A percentile compares a stretch with the other conserved stretches of the same genome.
phyloP scores from a whole-genome alignment of 2,329 filamentous ascomycete genomes.

The Sodiomyces alkalinus region DNA sequence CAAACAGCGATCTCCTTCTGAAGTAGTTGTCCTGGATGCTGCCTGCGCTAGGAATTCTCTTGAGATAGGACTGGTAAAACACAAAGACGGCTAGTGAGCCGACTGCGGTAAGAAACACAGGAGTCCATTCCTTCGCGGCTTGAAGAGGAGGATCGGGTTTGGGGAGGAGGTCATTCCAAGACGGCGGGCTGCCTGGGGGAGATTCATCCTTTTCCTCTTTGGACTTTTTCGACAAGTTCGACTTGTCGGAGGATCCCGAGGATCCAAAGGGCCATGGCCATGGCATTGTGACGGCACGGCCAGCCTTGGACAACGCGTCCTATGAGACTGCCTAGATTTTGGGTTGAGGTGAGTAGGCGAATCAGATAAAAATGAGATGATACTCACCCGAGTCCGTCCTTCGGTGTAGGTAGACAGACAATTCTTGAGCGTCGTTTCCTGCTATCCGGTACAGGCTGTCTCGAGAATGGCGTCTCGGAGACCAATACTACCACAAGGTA shows the following conservation, averaged over 20 bases:
- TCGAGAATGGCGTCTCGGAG: too few relatives aligned
- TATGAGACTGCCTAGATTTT: too few relatives aligned
- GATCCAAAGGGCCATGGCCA: conserved; percentile 17
- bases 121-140: conserved; percentile 36
- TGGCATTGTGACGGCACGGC: too few relatives aligned
- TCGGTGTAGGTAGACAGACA: too few relatives aligned
- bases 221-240: neutral
- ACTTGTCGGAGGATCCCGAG: conserved; percentile 2
- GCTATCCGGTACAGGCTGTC: too few relatives aligned
- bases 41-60: conserved; percentile 64
- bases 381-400: too few relatives aligned
- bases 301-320: too few relatives aligned
- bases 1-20: conserved; percentile 61
- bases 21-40: conserved; percentile 65
- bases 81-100: conserved; percentile 37
- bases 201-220: conserved; percentile 15
- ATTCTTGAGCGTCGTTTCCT: too few relatives aligned
- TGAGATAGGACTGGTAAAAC: conserved; percentile 62
- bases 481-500: too few relatives aligned
- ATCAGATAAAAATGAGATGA: too few relatives aligned
- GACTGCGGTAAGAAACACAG: conserved; percentile 26
- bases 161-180: conserved; percentile 7
- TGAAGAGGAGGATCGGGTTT: conserved; percentile 23
- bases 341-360: too few relatives aligned
- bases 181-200: conserved; percentile 12